Conservation (phyloP, 495 filamentous ascomycete genomes). For the Pseudevernia furfuracea region DNA sequence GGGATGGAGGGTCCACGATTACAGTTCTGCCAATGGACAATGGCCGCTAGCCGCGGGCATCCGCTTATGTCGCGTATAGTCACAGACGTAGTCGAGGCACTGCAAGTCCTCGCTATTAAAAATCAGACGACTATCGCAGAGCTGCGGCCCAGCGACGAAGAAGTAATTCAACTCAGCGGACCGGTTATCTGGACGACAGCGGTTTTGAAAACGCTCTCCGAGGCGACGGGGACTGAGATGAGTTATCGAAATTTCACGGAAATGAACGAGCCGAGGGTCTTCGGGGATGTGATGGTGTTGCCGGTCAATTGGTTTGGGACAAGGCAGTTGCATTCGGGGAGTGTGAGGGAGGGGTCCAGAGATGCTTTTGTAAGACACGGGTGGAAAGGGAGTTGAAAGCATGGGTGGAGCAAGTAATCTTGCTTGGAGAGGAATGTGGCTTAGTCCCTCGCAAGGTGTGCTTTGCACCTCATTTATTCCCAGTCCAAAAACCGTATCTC, state of each 20-base stretch:
- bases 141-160: constrained; percentile 19
- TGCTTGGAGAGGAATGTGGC: no score
- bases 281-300: constrained; percentile 31
- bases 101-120: constrained; percentile 8
- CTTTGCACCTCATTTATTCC: no score
- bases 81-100: constrained; percentile 27
- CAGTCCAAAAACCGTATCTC: no score
- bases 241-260: constrained; percentile 6
- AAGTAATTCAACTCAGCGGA: constrained; percentile 35
- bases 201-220: constrained; percentile 31
- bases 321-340: constrained; percentile 3
- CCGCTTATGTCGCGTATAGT: constrained; percentile 24
- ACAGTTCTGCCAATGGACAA: constrained; percentile 19
- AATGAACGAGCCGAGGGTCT: constrained; percentile 1
- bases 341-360: background rate
- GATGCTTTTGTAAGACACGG: background rate
- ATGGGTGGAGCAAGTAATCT: background rate
- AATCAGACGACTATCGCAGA: constrained; percentile 30
- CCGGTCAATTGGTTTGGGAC: constrained; percentile 36
- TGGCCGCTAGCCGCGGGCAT: constrained; percentile 14
- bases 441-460: no score
- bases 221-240: constrained; percentile 19
- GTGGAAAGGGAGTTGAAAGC: background rate
- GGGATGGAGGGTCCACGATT: background rate
- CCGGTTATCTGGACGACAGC: constrained; percentile 36